phyloP scores from a whole-genome alignment of 2,329 filamentous ascomycete genomes.

The Aspergillus tanneri region DNA sequence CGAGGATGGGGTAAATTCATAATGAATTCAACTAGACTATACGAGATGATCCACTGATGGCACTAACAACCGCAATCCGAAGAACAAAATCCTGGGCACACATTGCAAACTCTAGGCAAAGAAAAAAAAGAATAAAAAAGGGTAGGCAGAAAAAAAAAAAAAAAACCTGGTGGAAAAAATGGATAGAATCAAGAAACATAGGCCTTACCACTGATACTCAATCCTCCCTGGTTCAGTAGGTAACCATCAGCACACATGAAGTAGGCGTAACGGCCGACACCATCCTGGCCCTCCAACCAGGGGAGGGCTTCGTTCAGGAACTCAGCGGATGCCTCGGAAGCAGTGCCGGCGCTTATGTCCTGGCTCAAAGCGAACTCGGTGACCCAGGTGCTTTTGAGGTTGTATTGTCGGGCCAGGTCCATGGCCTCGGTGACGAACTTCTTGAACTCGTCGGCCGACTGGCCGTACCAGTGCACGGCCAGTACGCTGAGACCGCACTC shows the following conservation, averaged over 20 bases:
- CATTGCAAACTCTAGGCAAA: not conserved
- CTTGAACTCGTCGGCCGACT: conserved; percentile 38
- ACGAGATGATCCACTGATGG: not conserved
- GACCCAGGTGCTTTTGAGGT: conserved; percentile 45
- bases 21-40: not conserved
- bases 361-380: conserved; percentile 45
- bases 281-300: conserved; percentile 40
- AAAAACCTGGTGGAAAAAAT: not conserved
- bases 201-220: conserved; percentile 32
- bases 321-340: conserved; percentile 24
- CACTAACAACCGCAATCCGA: not conserved
- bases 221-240: conserved; percentile 27
- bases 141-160: not conserved
- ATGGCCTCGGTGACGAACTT: conserved; percentile 38
- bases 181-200: conserved; percentile 23
- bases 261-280: conserved; percentile 46
- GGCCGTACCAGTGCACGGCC: conserved; percentile 48
- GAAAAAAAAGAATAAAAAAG: not conserved
- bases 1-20: no score
- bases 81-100: no score
- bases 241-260: conserved; percentile 39
- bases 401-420: conserved; percentile 31
- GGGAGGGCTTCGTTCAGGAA: conserved; percentile 42
- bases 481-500: conserved; percentile 44
- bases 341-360: conserved; percentile 24